phyloP scores from a whole-genome alignment of 1,284 basidiomycete genomes.

The Schizopora paradoxa region DNA sequence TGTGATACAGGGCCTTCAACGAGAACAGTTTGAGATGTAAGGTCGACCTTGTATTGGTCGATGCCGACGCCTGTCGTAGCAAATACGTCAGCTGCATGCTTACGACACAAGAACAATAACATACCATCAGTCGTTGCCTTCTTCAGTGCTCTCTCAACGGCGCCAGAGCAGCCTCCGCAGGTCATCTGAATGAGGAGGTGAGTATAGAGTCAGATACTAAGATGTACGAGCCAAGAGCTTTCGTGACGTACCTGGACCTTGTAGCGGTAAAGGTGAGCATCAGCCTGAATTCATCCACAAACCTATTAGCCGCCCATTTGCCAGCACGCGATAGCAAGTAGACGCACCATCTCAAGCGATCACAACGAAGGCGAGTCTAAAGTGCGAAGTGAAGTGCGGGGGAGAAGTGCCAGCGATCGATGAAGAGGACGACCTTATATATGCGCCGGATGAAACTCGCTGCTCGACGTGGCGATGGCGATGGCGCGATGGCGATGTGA shows the following conservation, averaged over 20 bases:
- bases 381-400: too few species aligned
- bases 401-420: too few species aligned
- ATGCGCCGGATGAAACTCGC: too few species aligned
- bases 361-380: too few species aligned
- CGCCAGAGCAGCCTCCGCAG: constrained; percentile 17
- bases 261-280: constrained; percentile 8
- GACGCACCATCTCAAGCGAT: too few species aligned
- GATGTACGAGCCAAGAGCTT: neutral
- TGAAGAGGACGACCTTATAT: too few species aligned
- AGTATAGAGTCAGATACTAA: neutral
- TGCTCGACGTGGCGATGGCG: too few species aligned
- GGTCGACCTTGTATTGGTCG: constrained; percentile 7
- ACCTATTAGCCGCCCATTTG: too few species aligned
- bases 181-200: constrained; percentile 10
- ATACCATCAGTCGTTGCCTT: constrained; percentile 7
- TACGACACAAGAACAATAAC: neutral
- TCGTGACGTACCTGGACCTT: constrained; percentile 14
- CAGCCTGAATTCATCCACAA: too few species aligned
- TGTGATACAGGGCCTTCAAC: constrained; percentile 13
- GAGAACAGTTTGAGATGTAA: constrained; percentile 12
- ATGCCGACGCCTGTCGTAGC: constrained; percentile 8
- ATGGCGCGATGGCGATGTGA: too few species aligned
- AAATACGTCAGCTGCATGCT: neutral
- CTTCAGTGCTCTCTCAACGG: constrained; percentile 8
- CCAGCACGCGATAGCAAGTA: too few species aligned